Percentiles rank a stretch among this genome's conserved stretches.
These are phyloP conservation scores for Cystobasidium onofrii DNA, from an alignment of 768 basidiomycete species.

Conservation along the genomic window DNA sequence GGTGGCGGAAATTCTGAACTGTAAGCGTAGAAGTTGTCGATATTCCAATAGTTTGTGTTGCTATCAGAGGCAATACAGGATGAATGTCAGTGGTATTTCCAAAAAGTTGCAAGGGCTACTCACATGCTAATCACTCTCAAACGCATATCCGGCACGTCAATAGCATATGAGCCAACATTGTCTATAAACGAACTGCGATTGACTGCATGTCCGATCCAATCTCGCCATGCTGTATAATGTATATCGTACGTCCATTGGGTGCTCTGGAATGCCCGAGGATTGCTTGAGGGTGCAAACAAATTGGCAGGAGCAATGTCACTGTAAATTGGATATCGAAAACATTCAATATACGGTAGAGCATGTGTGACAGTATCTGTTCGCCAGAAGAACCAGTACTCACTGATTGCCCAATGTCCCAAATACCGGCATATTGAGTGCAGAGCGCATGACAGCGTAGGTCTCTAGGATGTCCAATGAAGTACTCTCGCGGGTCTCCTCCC, in stretches of 20 bases:
- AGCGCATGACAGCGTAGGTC: conserved; percentile 44
- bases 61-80: conserved; percentile 46
- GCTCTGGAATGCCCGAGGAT: conserved; percentile 44
- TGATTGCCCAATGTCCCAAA: conserved; percentile 42
- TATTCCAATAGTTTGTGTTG: conserved; percentile 10
- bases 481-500: conserved; percentile 23
- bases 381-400: conserved; percentile 30
- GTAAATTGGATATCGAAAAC: no score
- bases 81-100: no score
- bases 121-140: conserved; percentile 53
- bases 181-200: conserved; percentile 49
- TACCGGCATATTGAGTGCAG: conserved; percentile 31
- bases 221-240: conserved; percentile 42
- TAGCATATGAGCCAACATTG: conserved; percentile 55
- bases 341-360: no score
- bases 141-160: conserved; percentile 50
- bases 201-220: conserved; percentile 51
- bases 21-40: conserved; percentile 56
- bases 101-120: no score
- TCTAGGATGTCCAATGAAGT: conserved; percentile 18
- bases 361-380: no score
- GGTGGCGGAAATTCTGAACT: conserved; percentile 52
- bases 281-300: conserved; percentile 53
- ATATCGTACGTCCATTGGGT: conserved; percentile 54
- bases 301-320: conserved; percentile 59